Conservation (phyloP, 2,329 filamentous ascomycete species). For the Clonostachys byssicola region DNA sequence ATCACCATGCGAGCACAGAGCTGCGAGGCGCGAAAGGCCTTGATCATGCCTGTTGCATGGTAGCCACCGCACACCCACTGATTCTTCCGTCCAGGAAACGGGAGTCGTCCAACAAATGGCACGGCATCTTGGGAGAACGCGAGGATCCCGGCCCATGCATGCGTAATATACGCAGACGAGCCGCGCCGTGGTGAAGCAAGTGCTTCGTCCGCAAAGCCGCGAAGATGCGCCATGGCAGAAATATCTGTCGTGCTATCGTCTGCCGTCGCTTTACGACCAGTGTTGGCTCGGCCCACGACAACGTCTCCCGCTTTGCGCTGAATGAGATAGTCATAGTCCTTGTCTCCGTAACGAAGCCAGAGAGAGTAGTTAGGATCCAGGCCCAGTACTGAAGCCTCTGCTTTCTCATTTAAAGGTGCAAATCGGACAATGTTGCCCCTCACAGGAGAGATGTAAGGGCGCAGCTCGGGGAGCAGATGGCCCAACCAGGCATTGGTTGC, state of each 20-base stretch:
- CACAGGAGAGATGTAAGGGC: conserved; percentile 7
- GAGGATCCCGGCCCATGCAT: conserved; percentile 10
- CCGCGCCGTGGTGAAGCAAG: neutral
- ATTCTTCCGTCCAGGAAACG: conserved; percentile 4
- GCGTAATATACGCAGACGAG: neutral
- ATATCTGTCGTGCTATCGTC: conserved; percentile 9
- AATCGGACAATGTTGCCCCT: conserved; percentile 5
- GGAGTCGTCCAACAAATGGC: conserved; percentile 7
- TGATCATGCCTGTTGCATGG: conserved; percentile 10
- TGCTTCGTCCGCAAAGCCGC: conserved; percentile 2
- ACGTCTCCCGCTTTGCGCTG: conserved; percentile 8
- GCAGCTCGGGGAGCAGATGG: neutral
- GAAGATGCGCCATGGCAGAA: conserved; percentile 4
- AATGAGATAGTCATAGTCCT: conserved; percentile 17
- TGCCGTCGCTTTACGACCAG: conserved; percentile 6
- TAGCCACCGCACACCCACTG: conserved; percentile 10
- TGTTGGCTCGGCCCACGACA: conserved; percentile 10
- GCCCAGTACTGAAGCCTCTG: neutral
- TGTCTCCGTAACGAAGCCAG: conserved; percentile 9
- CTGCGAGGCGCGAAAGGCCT: conserved; percentile 4
- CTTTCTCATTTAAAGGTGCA: neutral
- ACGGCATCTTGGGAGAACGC: conserved; percentile 9
- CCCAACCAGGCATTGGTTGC: no score
- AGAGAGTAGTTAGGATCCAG: conserved; percentile 5
- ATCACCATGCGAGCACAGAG: conserved; percentile 2